Percentiles rank a stretch among this genome's conserved stretches.
Evolutionary conservation across 352 stramenopile species (phyloP).

Genomic region (Globisporangium middletonii): DNA sequence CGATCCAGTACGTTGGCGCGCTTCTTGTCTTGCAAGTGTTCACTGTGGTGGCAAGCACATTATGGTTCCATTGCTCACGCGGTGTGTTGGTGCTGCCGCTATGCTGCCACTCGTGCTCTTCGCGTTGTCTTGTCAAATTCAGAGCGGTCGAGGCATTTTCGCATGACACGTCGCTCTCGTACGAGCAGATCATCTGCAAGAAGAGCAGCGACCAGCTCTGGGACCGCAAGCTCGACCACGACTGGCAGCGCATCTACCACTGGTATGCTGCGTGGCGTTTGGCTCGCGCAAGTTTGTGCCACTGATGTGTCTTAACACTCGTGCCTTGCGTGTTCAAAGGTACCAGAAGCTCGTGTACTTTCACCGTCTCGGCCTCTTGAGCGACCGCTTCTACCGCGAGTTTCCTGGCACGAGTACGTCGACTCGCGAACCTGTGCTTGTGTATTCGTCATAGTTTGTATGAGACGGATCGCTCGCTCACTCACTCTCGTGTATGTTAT

Average conservation of each 20-base stretch:
- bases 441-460: not conserved
- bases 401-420: conserved; percentile 49
- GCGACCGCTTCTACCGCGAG: conserved; percentile 56
- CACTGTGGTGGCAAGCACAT: too few relatives aligned
- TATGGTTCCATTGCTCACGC: not conserved
- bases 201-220: conserved; percentile 30
- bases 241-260: conserved; percentile 59
- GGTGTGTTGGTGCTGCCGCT: not conserved
- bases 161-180: conserved; percentile 23
- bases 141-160: conserved; percentile 62
- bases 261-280: conserved; percentile 21
- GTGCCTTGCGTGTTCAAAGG: conserved; percentile 15
- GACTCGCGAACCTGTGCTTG: not conserved
- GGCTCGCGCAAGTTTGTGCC: not conserved
- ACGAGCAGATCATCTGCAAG: conserved; percentile 42
- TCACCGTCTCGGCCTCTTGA: conserved; percentile 58
- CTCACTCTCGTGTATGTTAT: not conserved
- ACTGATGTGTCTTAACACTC: not conserved
- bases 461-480: not conserved
- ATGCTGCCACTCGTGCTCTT: too few relatives aligned
- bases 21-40: not conserved
- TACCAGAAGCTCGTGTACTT: conserved; percentile 74
- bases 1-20: conserved; percentile 33
- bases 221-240: conserved; percentile 48
- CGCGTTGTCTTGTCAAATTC: not conserved